Evolutionary conservation across 2,329 filamentous ascomycete genomes (phyloP).

Genomic region (Rosellinia necatrix): DNA sequence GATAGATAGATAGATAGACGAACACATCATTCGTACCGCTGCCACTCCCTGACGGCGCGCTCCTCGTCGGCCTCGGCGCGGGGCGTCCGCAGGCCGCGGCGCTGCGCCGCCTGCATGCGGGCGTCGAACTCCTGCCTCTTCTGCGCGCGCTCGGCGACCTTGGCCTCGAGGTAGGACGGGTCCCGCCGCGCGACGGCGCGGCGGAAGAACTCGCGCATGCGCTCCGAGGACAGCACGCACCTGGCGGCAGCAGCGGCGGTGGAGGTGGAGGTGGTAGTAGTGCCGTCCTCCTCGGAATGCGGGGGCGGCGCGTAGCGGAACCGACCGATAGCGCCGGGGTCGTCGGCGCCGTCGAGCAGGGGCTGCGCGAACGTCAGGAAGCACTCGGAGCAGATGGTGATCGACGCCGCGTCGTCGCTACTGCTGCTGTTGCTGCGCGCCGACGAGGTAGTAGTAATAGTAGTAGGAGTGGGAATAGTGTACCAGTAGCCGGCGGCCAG

Average conservation of each 20-base stretch:
- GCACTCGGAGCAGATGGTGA: slow-evolving; percentile 86
- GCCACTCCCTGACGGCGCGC: slow-evolving; percentile 60
- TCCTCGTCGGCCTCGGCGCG: slow-evolving; percentile 51
- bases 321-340: slow-evolving; percentile 59
- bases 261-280: no score
- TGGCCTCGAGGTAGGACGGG: slow-evolving; percentile 62
- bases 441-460: no score
- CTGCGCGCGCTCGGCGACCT: slow-evolving; percentile 62
- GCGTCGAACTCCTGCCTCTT: slow-evolving; percentile 60
- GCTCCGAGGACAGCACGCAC: slow-evolving; percentile 80
- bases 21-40: slow-evolving; percentile 63
- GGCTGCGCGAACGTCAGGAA: slow-evolving; percentile 81
- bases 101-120: slow-evolving; percentile 13
- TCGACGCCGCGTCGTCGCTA: slow-evolving; percentile 71
- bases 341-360: slow-evolving; percentile 54
- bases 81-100: slow-evolving; percentile 41
- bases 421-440: no score
- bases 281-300: slow-evolving; percentile 52
- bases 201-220: slow-evolving; percentile 77
- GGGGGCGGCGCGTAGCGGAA: slow-evolving; percentile 67
- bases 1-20: no score
- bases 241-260: no score
- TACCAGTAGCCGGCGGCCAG: slow-evolving; percentile 73
- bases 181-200: slow-evolving; percentile 71
- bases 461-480: no score